These are phyloP conservation scores for Vigna reflexopilosa DNA, from an alignment of 306 rosid genomes.

Conservation along the genomic window DNA sequence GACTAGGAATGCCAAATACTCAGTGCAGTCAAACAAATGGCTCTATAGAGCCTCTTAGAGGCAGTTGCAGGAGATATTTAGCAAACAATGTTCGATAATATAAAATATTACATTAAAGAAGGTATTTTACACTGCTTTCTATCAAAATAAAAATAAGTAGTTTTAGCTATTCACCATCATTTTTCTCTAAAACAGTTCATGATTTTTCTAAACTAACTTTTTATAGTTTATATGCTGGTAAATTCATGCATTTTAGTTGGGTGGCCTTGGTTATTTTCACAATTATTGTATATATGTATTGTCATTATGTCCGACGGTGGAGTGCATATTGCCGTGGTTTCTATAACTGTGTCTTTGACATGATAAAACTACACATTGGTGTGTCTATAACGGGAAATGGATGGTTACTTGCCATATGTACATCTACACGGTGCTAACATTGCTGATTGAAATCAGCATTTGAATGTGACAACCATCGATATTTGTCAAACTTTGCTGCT, in stretches of 20 bases:
- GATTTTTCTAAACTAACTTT: neutral
- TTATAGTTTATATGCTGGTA: neutral
- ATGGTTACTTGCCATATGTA: neutral
- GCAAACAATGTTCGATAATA: neutral
- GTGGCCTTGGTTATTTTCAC: neutral
- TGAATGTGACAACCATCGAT: slow-evolving; percentile 12
- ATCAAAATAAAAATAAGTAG: neutral
- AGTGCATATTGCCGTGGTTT: slow-evolving; percentile 11
- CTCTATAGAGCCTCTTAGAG: neutral
- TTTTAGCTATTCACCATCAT: neutral
- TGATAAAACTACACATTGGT: neutral
- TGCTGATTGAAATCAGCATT: slow-evolving; percentile 2
- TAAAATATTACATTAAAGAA: neutral
- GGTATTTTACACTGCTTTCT: neutral
- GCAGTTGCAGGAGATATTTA: slow-evolving; percentile 6
- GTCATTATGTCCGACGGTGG: slow-evolving; percentile 7
- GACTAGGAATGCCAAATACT: slow-evolving; percentile 9
- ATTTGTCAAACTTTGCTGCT: slow-evolving; percentile 36
- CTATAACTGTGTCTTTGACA: slow-evolving; percentile 2
- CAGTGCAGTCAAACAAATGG: slow-evolving; percentile 6
- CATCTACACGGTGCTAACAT: neutral
- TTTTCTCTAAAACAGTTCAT: neutral
- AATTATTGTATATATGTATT: neutral
- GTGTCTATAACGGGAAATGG: slow-evolving; percentile 8
- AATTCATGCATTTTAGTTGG: neutral